Evolutionary conservation across 202 grass and related monocot species (phyloP).

Genomic region (Musa balbisiana): DNA sequence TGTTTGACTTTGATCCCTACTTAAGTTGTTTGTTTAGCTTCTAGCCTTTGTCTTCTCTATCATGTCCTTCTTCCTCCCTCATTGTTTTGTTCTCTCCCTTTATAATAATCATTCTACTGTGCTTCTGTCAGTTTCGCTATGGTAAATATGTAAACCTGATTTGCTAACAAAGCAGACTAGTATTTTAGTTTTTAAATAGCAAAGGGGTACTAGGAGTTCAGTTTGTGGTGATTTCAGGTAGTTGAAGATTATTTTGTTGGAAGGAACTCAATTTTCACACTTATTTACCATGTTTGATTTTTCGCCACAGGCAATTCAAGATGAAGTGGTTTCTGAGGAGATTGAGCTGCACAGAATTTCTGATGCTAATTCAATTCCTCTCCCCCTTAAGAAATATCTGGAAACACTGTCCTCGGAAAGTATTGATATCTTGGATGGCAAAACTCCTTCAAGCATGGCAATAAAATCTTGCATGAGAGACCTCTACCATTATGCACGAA

Average conservation of each 20-base stretch:
- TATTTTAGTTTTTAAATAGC: too few species aligned
- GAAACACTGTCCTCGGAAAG: constrained; percentile 51
- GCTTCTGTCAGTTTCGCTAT: too few species aligned
- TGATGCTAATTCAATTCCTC: constrained; percentile 46
- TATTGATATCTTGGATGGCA: constrained; percentile 29
- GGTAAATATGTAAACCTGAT: too few species aligned
- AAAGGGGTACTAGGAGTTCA: background rate
- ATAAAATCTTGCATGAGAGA: constrained; percentile 72
- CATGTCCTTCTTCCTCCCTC: too few species aligned
- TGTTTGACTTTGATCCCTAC: too few species aligned
- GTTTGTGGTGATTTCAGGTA: background rate
- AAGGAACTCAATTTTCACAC: background rate
- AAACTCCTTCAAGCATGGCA: constrained; percentile 22
- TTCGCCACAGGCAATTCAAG: constrained; percentile 44
- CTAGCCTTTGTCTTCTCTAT: too few species aligned
- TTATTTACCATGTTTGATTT: background rate
- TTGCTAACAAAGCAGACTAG: too few species aligned
- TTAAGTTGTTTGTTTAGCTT: too few species aligned
- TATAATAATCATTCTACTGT: too few species aligned
- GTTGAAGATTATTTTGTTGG: background rate
- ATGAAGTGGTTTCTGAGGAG: constrained; percentile 65
- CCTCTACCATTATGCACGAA: constrained; percentile 73
- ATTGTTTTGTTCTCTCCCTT: too few species aligned
- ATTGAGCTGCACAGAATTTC: constrained; percentile 55
- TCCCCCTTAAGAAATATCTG: constrained; percentile 73